phyloP scores from a whole-genome alignment of 257 asterid species.

The Misopates orontium region DNA sequence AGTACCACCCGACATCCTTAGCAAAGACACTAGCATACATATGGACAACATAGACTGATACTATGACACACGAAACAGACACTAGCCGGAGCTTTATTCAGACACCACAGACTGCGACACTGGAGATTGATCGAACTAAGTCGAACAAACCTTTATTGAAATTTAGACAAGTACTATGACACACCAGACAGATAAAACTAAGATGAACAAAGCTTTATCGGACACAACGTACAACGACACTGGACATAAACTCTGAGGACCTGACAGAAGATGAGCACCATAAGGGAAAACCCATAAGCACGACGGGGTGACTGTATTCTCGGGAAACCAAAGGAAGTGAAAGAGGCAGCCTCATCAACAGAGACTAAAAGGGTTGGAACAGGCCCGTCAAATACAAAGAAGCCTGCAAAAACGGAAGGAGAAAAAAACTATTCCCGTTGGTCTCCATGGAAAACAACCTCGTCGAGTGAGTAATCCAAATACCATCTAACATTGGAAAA shows the following conservation, averaged over 20 bases:
- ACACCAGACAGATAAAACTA: too few relatives aligned
- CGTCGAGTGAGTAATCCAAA: conserved; percentile 34
- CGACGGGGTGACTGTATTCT: conserved; percentile 36
- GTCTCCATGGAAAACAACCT: conserved; percentile 57
- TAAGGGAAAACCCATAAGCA: conserved; percentile 24
- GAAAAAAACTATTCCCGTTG: conserved; percentile 35
- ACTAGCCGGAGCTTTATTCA: conserved; percentile 30
- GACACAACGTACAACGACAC: not conserved
- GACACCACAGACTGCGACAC: conserved; percentile 7
- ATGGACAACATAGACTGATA: not conserved
- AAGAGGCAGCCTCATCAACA: conserved; percentile 36
- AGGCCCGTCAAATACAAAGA: conserved; percentile 49
- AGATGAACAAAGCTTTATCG: too few relatives aligned
- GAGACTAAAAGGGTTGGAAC: conserved; percentile 37
- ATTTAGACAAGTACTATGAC: too few relatives aligned
- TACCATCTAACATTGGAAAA: conserved; percentile 16
- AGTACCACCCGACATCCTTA: conserved; percentile 4
- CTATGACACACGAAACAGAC: not conserved
- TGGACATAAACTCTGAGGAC: conserved; percentile 15
- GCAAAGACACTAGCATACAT: conserved; percentile 5
- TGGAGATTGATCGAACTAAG: not conserved
- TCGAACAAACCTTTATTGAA: not conserved
- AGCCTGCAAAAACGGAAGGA: conserved; percentile 53
- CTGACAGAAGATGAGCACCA: conserved; percentile 18
- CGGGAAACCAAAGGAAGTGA: conserved; percentile 45